Conservation (phyloP, 2,329 filamentous ascomycete species). For the Fulvia fulva region DNA sequence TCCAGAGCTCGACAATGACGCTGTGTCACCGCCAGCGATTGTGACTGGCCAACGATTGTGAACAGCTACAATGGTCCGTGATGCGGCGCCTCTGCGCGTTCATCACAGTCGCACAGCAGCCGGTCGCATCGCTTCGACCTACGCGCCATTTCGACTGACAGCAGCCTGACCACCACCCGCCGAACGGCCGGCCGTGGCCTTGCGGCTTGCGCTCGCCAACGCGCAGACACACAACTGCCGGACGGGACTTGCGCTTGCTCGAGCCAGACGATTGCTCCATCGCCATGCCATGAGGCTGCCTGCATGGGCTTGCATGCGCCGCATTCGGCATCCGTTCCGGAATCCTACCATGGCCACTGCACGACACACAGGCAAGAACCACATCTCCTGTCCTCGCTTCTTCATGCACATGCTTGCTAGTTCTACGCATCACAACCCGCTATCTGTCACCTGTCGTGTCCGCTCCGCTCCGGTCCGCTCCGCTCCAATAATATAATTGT, state of each 20-base stretch:
- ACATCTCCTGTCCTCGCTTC: constrained; percentile 12
- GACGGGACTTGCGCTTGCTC: constrained; percentile 4
- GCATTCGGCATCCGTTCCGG: constrained; percentile 7
- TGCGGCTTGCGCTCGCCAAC: constrained; percentile 20
- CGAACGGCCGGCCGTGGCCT: not conserved
- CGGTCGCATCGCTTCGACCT: constrained; percentile 17
- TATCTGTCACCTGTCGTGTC: constrained; percentile 14
- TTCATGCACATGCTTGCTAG: constrained; percentile 20
- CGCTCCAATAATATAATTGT: constrained; percentile 28
- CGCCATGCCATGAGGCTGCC: constrained; percentile 6
- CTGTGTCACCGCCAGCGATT: constrained; percentile 5
- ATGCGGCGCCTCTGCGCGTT: constrained; percentile 1
- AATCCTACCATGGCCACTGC: constrained; percentile 4
- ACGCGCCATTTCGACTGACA: not conserved
- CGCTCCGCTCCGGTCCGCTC: constrained; percentile 18
- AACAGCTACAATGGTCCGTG: not conserved
- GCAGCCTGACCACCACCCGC: not conserved
- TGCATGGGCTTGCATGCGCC: constrained; percentile 3
- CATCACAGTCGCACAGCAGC: constrained; percentile 23
- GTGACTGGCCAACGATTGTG: constrained; percentile 5
- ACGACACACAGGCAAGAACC: constrained; percentile 12
- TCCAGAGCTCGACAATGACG: constrained; percentile 7
- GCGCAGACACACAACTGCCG: constrained; percentile 15
- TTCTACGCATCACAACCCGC: constrained; percentile 14
- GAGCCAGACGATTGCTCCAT: constrained; percentile 7